A percentile compares a stretch with the other conserved stretches of the same genome.
Conservation (phyloP, 2,329 filamentous ascomycete genomes). For the Fonsecaea nubica region DNA sequence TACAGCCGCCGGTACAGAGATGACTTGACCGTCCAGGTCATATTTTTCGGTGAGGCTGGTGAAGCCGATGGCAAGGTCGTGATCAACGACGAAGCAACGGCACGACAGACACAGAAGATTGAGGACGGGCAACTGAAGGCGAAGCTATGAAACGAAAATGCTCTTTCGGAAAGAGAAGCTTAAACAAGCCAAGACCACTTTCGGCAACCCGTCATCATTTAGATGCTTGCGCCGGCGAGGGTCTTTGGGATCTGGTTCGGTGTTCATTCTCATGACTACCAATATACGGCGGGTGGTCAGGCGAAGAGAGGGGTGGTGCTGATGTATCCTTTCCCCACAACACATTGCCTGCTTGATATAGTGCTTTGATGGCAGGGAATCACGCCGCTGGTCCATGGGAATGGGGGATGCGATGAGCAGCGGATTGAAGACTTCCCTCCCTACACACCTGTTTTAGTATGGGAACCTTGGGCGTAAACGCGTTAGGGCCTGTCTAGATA, state of each 20-base stretch:
- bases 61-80: conserved; percentile 75
- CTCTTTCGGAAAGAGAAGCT: background rate
- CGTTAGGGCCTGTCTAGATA: too few relatives aligned
- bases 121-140: conserved; percentile 46
- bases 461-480: background rate
- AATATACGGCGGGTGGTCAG: background rate
- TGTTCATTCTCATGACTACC: background rate
- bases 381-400: background rate
- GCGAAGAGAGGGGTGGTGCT: background rate
- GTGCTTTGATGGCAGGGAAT: background rate
- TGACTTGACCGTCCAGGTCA: conserved; percentile 95
- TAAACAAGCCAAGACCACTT: background rate
- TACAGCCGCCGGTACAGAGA: conserved; percentile 92
- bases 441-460: background rate
- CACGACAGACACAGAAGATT: conserved; percentile 53
- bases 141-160: conserved; percentile 50
- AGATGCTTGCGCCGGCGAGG: background rate
- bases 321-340: background rate
- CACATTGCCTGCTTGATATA: background rate
- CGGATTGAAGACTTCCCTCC: background rate
- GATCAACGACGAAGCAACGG: conserved; percentile 86
- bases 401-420: background rate
- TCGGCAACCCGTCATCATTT: background rate
- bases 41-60: conserved; percentile 89
- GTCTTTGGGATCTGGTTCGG: background rate